Evolutionary conservation across 2,329 filamentous ascomycete species (phyloP), one percentile per base, ranked within the genome.

Genomic region (Basipetospora chlamydospora): DNA sequence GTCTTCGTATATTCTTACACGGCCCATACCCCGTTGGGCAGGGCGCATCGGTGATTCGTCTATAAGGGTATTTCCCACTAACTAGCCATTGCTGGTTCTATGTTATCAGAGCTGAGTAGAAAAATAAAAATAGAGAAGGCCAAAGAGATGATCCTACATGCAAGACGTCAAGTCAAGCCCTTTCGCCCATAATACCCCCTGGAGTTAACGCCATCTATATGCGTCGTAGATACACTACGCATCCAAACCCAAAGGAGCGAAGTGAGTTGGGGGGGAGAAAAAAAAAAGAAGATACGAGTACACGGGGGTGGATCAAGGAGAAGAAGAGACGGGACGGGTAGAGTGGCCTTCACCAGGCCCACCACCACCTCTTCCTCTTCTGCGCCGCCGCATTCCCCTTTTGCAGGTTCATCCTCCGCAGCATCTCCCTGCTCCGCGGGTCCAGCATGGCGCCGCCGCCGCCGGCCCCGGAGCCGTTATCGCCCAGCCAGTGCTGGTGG

Each of bases 391-490:
- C 22, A 6, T 6, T 11, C 6, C 22, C 51, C 55, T 67, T 69
- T 47, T 64, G 60, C 57, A 61, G 55, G 46, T 69, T 64, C 39
- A 70, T 59, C 35, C 67, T 56, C 31, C 67, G 57, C 42, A 73
- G 47, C 55, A 67, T 62, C 54, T 73, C 69, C 12, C 67, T 59
- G 50, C 69, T 70, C 39, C 65, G 58, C 16, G 66, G 61, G 43
- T 73, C 68, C 8, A 73, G 51, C 12, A 73, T 51, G 8, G 63
- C 63, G 17, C 66, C 58, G 16, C 67, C 62, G 18, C 63, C 59
- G n/a, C n/a, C n/a, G n/a, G n/a, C n/a, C n/a, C n/a, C n/a, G n/a
- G n/a, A n/a, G 38, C 68, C 64, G 40, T 67, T 64, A 59, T 61
- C 18, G 26, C 18, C 23, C 13, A 38, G 28, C 28, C 35, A 38